These are phyloP conservation scores for Takakia lepidozioides DNA, from an alignment of 225 moss, liverwort and hornwort species.

Conservation along the genomic window DNA sequence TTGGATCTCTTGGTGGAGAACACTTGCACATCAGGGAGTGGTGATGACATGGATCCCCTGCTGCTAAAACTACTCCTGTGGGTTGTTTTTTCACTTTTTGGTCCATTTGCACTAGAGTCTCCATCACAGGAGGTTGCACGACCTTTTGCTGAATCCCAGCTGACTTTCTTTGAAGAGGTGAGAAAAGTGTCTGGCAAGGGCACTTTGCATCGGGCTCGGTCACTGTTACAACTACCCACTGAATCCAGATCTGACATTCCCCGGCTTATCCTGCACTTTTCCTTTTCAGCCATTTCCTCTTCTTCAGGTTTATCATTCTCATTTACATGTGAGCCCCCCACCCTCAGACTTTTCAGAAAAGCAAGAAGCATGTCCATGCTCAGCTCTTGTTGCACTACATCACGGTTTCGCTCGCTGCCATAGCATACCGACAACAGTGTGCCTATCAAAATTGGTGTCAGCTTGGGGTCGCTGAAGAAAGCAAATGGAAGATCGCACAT, in stretches of 20 bases:
- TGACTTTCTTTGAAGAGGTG: slow-evolving; percentile 8
- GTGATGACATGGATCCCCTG: neutral
- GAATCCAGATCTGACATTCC: neutral
- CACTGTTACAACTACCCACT: neutral
- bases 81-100: neutral
- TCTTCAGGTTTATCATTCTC: neutral
- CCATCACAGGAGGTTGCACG: neutral
- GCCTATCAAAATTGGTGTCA: slow-evolving; percentile 7
- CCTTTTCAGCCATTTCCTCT: neutral
- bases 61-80: slow-evolving; percentile 4
- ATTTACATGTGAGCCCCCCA: too few relatives aligned
- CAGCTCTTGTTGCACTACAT: slow-evolving; percentile 18
- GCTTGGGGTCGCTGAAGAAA: slow-evolving; percentile 6
- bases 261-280: neutral
- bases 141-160: slow-evolving; percentile 7
- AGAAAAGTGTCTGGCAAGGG: slow-evolving; percentile 11
- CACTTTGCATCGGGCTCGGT: neutral
- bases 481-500: slow-evolving; percentile 7
- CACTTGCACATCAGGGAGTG: neutral
- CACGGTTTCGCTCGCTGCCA: slow-evolving; percentile 3
- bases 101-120: slow-evolving; percentile 3
- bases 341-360: slow-evolving; percentile 19
- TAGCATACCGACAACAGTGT: slow-evolving; percentile 3
- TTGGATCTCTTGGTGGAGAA: neutral
- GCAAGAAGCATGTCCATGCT: slow-evolving; percentile 23